Percentiles rank a stretch among this genome's conserved stretches.
These are phyloP conservation scores for Pseudognaphalium luteoalbum DNA, from an alignment of 129 eudicot genomes.

Conservation along the genomic window DNA sequence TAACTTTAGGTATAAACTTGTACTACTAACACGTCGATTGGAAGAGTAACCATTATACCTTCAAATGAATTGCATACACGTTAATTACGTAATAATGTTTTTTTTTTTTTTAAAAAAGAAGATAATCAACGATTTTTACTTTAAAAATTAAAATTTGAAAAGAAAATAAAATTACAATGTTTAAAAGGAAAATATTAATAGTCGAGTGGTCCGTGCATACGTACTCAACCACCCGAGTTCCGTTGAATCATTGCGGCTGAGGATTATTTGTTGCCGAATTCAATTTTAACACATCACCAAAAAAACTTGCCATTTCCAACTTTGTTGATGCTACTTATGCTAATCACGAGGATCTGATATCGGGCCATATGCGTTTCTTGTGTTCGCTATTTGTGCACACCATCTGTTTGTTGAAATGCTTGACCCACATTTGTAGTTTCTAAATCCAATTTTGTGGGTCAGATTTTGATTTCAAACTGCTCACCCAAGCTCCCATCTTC, in stretches of 20 bases:
- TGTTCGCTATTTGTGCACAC: slow-evolving; percentile 16
- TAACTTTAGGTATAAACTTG: too few relatives aligned
- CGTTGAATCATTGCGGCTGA: not conserved
- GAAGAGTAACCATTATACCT: not conserved
- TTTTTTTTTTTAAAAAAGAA: too few relatives aligned
- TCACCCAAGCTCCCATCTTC: slow-evolving; percentile 2
- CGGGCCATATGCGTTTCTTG: not conserved
- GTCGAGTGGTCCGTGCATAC: not conserved
- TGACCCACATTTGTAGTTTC: not conserved
- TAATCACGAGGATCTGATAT: not conserved
- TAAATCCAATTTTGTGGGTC: not conserved
- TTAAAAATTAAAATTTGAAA: too few relatives aligned
- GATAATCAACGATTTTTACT: not conserved
- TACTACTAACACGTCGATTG: too few relatives aligned
- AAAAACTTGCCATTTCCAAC: not conserved
- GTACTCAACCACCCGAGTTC: not conserved
- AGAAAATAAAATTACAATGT: too few relatives aligned
- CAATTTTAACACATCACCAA: not conserved
- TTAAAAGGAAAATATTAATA: not conserved
- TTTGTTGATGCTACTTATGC: not conserved
- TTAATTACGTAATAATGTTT: not conserved
- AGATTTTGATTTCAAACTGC: slow-evolving; percentile 1
- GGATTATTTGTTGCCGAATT: not conserved
- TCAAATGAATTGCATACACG: not conserved
- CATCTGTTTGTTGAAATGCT: slow-evolving; percentile 39